Evolutionary conservation across 2,329 filamentous ascomycete species (phyloP).

Genomic region (Cladosporium sp.): DNA sequence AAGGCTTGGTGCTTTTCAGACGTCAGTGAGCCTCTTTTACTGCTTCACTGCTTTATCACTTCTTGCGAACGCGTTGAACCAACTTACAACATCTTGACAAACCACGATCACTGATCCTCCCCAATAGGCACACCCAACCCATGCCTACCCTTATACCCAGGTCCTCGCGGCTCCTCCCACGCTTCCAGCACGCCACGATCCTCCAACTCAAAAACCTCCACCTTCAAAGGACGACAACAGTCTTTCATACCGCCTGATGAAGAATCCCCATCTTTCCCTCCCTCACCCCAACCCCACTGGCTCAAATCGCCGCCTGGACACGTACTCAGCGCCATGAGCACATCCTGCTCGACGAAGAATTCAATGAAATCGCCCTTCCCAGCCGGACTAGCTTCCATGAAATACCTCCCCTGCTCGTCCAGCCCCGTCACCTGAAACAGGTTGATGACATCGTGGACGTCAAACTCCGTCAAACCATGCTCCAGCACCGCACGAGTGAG

Average conservation of each 20-base stretch:
- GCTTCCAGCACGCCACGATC: constrained; percentile 48
- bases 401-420: constrained; percentile 68
- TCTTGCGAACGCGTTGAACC: too few relatives aligned
- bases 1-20: too few relatives aligned
- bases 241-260: constrained; percentile 64
- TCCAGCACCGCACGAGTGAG: constrained; percentile 68
- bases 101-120: constrained; percentile 23
- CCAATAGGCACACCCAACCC: constrained; percentile 54
- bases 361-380: constrained; percentile 59
- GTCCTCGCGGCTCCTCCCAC: constrained; percentile 60
- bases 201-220: constrained; percentile 64
- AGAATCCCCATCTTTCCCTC: constrained; percentile 42
- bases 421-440: constrained; percentile 81
- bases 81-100: too few relatives aligned
- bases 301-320: constrained; percentile 80
- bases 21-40: too few relatives aligned
- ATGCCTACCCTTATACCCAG: constrained; percentile 63
- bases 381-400: constrained; percentile 64
- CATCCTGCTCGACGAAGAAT: constrained; percentile 75
- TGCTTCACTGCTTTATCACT: too few relatives aligned
- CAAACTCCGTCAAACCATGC: constrained; percentile 64
- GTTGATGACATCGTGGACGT: constrained; percentile 83
- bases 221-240: constrained; percentile 68
- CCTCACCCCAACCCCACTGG: constrained; percentile 72
- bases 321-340: constrained; percentile 62